Conservation (phyloP, 345 rosid genomes). For the Moringa oleifera region DNA sequence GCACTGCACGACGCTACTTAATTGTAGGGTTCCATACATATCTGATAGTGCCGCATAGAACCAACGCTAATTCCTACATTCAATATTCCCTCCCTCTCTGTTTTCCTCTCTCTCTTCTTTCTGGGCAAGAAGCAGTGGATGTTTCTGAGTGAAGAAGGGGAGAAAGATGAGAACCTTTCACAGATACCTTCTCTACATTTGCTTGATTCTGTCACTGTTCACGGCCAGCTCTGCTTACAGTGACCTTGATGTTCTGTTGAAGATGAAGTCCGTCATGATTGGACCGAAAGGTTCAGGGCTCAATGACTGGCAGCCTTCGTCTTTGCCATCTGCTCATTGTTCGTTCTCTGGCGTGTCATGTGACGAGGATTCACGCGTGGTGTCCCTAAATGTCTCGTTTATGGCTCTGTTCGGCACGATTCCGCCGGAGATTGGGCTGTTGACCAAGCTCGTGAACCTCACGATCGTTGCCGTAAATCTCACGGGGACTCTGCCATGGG, state of each 20-base stretch:
- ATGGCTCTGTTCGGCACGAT: conserved; percentile 44
- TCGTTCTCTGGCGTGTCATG: conserved; percentile 80
- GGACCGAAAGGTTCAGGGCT: conserved; percentile 55
- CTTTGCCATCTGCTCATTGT: conserved; percentile 55
- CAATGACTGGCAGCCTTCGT: conserved; percentile 52
- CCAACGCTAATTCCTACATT: conserved; percentile 22
- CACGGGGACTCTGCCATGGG: conserved; percentile 50
- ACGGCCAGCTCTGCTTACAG: conserved; percentile 26
- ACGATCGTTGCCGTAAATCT: conserved; percentile 46
- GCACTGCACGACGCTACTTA: too few relatives aligned
- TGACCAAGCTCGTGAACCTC: conserved; percentile 54
- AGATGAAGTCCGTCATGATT: conserved; percentile 56
- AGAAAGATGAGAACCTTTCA: conserved; percentile 23
- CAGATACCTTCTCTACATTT: conserved; percentile 14
- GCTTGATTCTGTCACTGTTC: conserved; percentile 18
- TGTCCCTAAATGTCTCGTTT: conserved; percentile 53
- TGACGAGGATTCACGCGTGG: conserved; percentile 41
- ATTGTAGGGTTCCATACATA: too few relatives aligned
- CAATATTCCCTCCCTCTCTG: conserved; percentile 1
- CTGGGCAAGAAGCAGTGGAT: background rate
- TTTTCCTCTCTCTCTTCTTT: conserved; percentile 6
- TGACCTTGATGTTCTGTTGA: conserved; percentile 57
- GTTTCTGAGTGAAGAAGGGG: background rate
- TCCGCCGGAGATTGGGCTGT: conserved; percentile 65
- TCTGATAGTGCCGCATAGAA: too few relatives aligned